Evolutionary conservation across 164 flowering plant species (phyloP).

Genomic region (Kalanchoe fedtschenkoi): DNA sequence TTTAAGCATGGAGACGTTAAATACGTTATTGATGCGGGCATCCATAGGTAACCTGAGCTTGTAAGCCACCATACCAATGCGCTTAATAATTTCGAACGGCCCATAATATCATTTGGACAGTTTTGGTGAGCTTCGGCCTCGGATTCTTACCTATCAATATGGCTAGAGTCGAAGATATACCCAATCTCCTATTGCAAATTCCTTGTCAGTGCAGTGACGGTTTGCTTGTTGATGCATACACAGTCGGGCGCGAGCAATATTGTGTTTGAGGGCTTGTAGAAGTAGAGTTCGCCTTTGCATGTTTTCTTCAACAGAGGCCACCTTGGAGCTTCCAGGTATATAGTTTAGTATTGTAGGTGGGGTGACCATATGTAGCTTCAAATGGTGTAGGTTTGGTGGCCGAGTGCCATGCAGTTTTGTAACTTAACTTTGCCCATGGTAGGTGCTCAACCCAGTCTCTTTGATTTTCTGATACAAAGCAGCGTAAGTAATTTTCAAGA

Average conservation of each 20-base stretch:
- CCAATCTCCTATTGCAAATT: slow-evolving; percentile 9
- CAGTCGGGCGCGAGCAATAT: background rate
- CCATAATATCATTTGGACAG: slow-evolving; percentile 9
- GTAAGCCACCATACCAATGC: slow-evolving; percentile 13
- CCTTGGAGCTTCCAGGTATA: background rate
- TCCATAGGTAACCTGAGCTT: slow-evolving; percentile 3
- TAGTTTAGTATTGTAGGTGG: background rate
- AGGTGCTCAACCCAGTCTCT: slow-evolving; percentile 2
- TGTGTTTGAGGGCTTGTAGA: background rate
- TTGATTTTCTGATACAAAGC: background rate
- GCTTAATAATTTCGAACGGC: background rate
- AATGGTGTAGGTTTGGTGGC: background rate
- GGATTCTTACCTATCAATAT: background rate
- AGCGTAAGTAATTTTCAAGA: slow-evolving; percentile 7
- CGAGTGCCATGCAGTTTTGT: slow-evolving; percentile 7
- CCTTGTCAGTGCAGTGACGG: background rate
- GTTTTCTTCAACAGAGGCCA: background rate
- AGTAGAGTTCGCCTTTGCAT: background rate
- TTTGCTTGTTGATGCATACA: background rate
- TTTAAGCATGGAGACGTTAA: slow-evolving; percentile 10
- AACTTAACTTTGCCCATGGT: slow-evolving; percentile 3
- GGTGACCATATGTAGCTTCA: slow-evolving; percentile 7
- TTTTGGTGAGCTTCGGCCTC: background rate
- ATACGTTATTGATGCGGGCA: slow-evolving; percentile 8
- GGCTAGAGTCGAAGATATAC: slow-evolving; percentile 11